Percentiles rank a stretch among this genome's conserved stretches.
These are phyloP conservation scores for Camptophora hylomeconis DNA, from an alignment of 2,329 filamentous ascomycete genomes.

Conservation along the genomic window DNA sequence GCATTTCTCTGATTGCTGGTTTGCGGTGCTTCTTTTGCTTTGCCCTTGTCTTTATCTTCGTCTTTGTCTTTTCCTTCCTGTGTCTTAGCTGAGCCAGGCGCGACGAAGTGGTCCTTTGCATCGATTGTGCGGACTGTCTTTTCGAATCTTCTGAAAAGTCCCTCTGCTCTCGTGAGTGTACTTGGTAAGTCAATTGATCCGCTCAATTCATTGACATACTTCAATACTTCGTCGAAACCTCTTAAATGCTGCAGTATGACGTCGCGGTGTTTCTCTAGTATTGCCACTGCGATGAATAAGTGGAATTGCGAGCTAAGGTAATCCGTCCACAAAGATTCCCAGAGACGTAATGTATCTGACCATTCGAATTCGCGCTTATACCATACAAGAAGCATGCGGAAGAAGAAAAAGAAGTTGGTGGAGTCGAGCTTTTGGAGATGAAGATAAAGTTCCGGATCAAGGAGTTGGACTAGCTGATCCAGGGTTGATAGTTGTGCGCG, in stretches of 20 bases:
- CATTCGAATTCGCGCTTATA: conserved; percentile 96
- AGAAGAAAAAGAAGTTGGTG: conserved; percentile 99
- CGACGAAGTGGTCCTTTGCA: conserved; percentile 75
- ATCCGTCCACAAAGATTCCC: conserved; percentile 93
- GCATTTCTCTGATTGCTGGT: conserved; percentile 3
- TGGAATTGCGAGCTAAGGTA: conserved; percentile 82
- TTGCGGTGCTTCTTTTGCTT: not conserved
- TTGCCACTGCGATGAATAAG: conserved; percentile 83
- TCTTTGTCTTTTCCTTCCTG: conserved; percentile 7
- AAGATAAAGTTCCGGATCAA: conserved; percentile 87
- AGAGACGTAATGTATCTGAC: conserved; percentile 72
- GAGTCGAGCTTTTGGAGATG: conserved; percentile 84
- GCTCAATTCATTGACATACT: conserved; percentile 94
- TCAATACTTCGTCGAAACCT: conserved; percentile 93
- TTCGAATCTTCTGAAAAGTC: conserved; percentile 77
- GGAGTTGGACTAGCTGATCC: conserved; percentile 88
- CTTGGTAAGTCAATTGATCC: conserved; percentile 82
- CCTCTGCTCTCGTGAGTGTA: conserved; percentile 76
- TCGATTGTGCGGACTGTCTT: conserved; percentile 82
- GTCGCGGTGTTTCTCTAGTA: conserved; percentile 88
- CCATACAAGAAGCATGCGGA: conserved; percentile 93
- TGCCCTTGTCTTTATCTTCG: not conserved
- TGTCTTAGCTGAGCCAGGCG: conserved; percentile 26
- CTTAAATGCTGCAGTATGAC: conserved; percentile 91
- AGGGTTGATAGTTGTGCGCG: conserved; percentile 77